Conservation (phyloP, 1,284 basidiomycete genomes). For the Apiotrichum brassicae region DNA sequence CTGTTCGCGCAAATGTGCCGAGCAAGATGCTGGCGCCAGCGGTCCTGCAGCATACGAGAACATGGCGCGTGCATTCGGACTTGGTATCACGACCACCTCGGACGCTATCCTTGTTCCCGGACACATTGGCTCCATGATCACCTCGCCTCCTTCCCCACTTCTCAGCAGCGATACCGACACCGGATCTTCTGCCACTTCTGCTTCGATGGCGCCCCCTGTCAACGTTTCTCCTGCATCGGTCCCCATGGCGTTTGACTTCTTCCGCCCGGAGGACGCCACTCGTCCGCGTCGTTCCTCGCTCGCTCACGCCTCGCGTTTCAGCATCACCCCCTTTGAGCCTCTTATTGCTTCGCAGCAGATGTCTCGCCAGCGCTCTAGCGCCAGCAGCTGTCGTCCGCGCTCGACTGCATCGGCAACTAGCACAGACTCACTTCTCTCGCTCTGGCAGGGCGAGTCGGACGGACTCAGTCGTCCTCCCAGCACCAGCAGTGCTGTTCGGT, state of each 20-base stretch:
- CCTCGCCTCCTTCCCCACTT: constrained; percentile 35
- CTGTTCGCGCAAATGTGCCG: constrained; percentile 33
- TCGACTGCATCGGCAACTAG: constrained; percentile 13
- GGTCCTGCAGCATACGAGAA: constrained; percentile 24
- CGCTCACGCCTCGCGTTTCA: constrained; percentile 3
- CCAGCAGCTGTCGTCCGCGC: background rate
- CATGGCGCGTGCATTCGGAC: constrained; percentile 27
- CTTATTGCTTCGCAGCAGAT: constrained; percentile 6
- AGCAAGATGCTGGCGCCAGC: constrained; percentile 20
- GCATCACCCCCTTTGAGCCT: constrained; percentile 3
- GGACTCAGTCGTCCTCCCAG: constrained; percentile 14
- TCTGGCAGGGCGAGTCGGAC: constrained; percentile 26
- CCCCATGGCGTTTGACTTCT: constrained; percentile 34
- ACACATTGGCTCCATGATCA: constrained; percentile 12
- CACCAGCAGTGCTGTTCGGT: constrained; percentile 11
- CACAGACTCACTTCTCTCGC: constrained; percentile 25
- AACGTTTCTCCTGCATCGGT: constrained; percentile 27
- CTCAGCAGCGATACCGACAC: constrained; percentile 35
- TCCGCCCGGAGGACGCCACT: constrained; percentile 19
- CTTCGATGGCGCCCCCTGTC: constrained; percentile 6
- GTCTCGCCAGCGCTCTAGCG: constrained; percentile 14
- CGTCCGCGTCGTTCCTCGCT: constrained; percentile 32
- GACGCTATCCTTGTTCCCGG: constrained; percentile 4
- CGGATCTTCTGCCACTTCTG: constrained; percentile 25
- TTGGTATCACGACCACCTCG: constrained; percentile 6